Percentiles rank a stretch among this genome's conserved stretches.
These are phyloP conservation scores for Albifimbria verrucaria DNA, from an alignment of 2,329 filamentous ascomycete genomes.

Conservation along the genomic window DNA sequence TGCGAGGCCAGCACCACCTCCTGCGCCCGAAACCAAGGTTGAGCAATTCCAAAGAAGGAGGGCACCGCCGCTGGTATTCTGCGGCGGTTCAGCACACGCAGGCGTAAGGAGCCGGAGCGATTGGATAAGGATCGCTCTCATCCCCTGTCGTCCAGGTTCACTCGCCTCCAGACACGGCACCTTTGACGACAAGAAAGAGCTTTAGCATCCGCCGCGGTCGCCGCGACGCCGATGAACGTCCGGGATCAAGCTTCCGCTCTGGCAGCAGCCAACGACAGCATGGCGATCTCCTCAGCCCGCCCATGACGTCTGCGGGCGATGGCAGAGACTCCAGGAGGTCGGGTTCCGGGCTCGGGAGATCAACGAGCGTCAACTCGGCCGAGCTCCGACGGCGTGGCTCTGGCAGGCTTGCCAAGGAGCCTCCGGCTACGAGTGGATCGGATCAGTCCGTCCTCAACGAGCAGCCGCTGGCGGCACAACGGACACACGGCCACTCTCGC, in stretches of 20 bases:
- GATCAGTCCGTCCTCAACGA: conserved; percentile 66
- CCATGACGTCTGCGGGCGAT: conserved; percentile 54
- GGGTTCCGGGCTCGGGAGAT: conserved; percentile 65
- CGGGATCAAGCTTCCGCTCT: conserved; percentile 44
- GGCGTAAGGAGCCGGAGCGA: conserved; percentile 64
- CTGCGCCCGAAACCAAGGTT: conserved; percentile 51
- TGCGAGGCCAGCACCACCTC: conserved; percentile 21
- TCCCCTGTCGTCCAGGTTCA: conserved; percentile 77
- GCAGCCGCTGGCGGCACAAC: conserved; percentile 48
- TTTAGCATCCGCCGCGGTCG: conserved; percentile 72
- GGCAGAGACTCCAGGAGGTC: conserved; percentile 57
- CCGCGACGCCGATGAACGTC: conserved; percentile 50
- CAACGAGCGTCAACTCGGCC: conserved; percentile 87
- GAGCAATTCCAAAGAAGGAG: conserved; percentile 71
- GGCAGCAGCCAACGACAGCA: conserved; percentile 69
- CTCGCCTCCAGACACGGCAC: conserved; percentile 61
- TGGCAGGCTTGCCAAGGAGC: conserved; percentile 53
- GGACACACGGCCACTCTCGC: conserved; percentile 48
- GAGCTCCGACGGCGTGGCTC: conserved; percentile 68
- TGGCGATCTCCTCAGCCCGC: conserved; percentile 74
- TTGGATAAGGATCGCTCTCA: conserved; percentile 63
- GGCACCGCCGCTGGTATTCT: conserved; percentile 81
- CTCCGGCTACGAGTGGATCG: conserved; percentile 73
- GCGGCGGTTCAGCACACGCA: conserved; percentile 85
- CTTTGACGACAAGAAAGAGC: conserved; percentile 71